Evolutionary conservation across 306 rosid species (phyloP), one percentile per base, ranked within the genome.

Genomic region (Vigna unguiculata): DNA sequence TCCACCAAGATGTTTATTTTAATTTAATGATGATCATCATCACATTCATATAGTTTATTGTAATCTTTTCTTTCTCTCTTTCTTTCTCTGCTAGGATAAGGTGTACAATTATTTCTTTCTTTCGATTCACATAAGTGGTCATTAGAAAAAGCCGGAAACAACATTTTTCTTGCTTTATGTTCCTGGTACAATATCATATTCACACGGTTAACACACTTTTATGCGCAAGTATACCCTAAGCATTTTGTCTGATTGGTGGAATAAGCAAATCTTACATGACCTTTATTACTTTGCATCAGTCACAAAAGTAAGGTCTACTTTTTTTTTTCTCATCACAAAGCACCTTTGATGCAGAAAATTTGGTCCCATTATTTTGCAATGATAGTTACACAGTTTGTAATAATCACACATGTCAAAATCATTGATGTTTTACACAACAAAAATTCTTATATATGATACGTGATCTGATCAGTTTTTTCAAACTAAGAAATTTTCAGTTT

Each of bases 321-420:
- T 43, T 9, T 25, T 28, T 74, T 38, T 22, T 22, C 55, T 76
- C 25, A 65, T 36, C 1, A 49, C 13, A 72, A 45, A 17, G 53
- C 40, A 62, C 22, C 45, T 34, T 24, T 24, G 24, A 17, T 19
- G 28, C 60, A 51, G 14, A 55, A 69, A 25, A 12, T 28, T 67
- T 9, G 30, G 47, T 9, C 59, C 81, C 25, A 43, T 25, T 43
- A 24, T 41, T 25, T 28, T 67, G 13, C n/a, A 25, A 43, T 36
- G 21, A 64, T 3, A 60, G 4, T 28, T 52, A 46, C 28, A 28
- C 47, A 30, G 15, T 28, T 58, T 9, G 7, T 40, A 53, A 25
- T 41, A 32, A 78, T 58, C 47, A 3, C 9, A 68, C 36, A 28
- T 28, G 77, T 61, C 78, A 78, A 21, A 57, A 51, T 69, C 82